These are phyloP conservation scores for Verticillium isaacii DNA, from an alignment of 2,329 filamentous ascomycete species.

Conservation along the genomic window DNA sequence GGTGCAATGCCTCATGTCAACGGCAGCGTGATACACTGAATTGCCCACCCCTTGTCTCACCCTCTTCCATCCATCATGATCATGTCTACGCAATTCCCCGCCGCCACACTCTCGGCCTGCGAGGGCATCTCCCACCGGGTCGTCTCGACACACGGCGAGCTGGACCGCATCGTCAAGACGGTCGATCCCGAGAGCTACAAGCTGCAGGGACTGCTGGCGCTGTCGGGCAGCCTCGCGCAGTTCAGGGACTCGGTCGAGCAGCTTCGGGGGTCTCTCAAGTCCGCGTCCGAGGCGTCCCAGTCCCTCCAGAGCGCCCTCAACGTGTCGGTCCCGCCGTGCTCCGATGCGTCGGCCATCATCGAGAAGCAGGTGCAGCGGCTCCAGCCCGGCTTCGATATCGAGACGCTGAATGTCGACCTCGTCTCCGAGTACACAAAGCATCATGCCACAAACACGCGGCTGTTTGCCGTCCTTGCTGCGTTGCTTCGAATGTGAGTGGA, in stretches of 20 bases:
- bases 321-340: slow-evolving; percentile 21
- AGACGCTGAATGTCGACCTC: slow-evolving; percentile 18
- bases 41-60: no score
- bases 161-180: slow-evolving; percentile 19
- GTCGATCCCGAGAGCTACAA: slow-evolving; percentile 9
- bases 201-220: slow-evolving; percentile 14
- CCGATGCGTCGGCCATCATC: slow-evolving; percentile 20
- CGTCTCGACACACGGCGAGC: slow-evolving; percentile 21
- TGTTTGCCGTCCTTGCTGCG: slow-evolving; percentile 14
- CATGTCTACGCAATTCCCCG: neutral
- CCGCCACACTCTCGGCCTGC: slow-evolving; percentile 21
- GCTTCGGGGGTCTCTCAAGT: slow-evolving; percentile 19
- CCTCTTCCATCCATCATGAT: neutral
- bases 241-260: slow-evolving; percentile 18
- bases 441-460: slow-evolving; percentile 16
- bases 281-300: slow-evolving; percentile 19
- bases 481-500: slow-evolving; percentile 7
- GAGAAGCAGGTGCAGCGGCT: slow-evolving; percentile 29
- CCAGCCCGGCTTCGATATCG: slow-evolving; percentile 16
- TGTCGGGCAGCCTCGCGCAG: slow-evolving; percentile 18
- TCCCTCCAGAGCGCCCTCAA: slow-evolving; percentile 21
- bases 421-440: slow-evolving; percentile 18
- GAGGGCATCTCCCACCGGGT: slow-evolving; percentile 23
- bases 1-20: no score
- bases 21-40: neutral